A percentile compares a stretch with the other conserved stretches of the same genome.
phyloP scores from a whole-genome alignment of 2,329 filamentous ascomycete genomes.

The Penicillium sclerotigenum region DNA sequence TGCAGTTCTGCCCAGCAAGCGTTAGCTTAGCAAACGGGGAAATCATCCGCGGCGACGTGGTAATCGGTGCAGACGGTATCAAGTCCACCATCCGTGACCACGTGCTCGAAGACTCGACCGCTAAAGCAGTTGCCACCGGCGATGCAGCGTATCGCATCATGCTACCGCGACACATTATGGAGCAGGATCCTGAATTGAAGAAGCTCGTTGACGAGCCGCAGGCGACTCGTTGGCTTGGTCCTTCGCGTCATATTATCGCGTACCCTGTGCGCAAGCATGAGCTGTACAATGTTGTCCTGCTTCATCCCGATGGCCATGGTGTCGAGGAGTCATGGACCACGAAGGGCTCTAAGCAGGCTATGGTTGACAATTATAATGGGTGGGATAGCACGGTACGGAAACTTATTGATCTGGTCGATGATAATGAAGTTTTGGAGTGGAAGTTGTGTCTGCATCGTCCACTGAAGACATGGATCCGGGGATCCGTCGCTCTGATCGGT shows the following conservation, averaged over 20 bases:
- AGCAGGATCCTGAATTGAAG: conserved; percentile 63
- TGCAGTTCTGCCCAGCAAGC: conserved; percentile 27
- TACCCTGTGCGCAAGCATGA: conserved; percentile 68
- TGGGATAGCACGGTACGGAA: conserved; percentile 60
- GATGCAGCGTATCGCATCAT: conserved; percentile 79
- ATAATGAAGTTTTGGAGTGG: conserved; percentile 46
- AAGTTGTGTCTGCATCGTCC: conserved; percentile 36
- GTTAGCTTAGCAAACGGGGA: conserved; percentile 30
- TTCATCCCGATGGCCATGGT: conserved; percentile 61
- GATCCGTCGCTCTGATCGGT: conserved; percentile 40
- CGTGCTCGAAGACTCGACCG: conserved; percentile 33
- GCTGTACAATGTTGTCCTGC: conserved; percentile 63
- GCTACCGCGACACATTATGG: conserved; percentile 66
- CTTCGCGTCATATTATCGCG: conserved; percentile 71
- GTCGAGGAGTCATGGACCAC: conserved; percentile 63
- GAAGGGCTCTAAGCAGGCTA: conserved; percentile 57
- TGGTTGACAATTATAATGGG: conserved; percentile 60
- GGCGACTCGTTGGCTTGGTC: conserved; percentile 73
- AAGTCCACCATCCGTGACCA: conserved; percentile 48
- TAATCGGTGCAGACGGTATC: conserved; percentile 55
- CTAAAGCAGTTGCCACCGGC: conserved; percentile 50
- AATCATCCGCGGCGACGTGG: conserved; percentile 43
- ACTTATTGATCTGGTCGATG: conserved; percentile 59
- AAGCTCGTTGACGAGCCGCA: conserved; percentile 64
- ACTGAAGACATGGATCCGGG: conserved; percentile 35